These are phyloP conservation scores for Russula olivacea DNA, from an alignment of 768 basidiomycete species.

Conservation along the genomic window DNA sequence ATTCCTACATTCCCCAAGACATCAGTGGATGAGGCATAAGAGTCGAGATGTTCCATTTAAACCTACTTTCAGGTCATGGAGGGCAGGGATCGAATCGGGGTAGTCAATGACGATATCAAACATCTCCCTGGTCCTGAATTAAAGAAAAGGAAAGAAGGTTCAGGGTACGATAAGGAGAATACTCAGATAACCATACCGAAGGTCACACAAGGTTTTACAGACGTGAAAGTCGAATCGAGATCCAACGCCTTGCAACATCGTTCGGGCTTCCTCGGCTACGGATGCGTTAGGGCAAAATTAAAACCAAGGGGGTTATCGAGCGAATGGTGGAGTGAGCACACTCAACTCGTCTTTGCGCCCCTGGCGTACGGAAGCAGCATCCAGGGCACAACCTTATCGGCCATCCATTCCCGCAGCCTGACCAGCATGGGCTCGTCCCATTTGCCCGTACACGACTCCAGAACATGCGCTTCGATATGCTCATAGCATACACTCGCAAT, in stretches of 20 bases:
- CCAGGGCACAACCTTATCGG: constrained; percentile 76
- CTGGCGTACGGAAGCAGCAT: constrained; percentile 75
- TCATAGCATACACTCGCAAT: constrained; percentile 82
- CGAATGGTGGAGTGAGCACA: background rate
- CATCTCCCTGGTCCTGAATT: constrained; percentile 63
- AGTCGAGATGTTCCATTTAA: background rate
- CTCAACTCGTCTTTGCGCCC: constrained; percentile 51
- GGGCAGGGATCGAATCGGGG: constrained; percentile 78
- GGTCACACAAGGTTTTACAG: constrained; percentile 82
- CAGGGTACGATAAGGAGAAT: background rate
- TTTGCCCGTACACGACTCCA: constrained; percentile 55
- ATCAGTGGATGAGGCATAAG: background rate
- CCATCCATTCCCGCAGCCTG: constrained; percentile 68
- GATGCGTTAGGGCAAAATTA: background rate
- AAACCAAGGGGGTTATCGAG: background rate
- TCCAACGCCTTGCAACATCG: constrained; percentile 70
- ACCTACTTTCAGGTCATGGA: constrained; percentile 77
- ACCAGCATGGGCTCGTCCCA: constrained; percentile 66
- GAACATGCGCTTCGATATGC: constrained; percentile 71
- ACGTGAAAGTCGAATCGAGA: constrained; percentile 89
- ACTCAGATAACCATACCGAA: constrained; percentile 48
- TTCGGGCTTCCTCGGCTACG: constrained; percentile 62
- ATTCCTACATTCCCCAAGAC: constrained; percentile 45
- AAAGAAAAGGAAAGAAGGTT: background rate
- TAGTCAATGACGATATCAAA: constrained; percentile 96